Conservation (phyloP, 306 rosid species). For the Vigna unguiculata region DNA sequence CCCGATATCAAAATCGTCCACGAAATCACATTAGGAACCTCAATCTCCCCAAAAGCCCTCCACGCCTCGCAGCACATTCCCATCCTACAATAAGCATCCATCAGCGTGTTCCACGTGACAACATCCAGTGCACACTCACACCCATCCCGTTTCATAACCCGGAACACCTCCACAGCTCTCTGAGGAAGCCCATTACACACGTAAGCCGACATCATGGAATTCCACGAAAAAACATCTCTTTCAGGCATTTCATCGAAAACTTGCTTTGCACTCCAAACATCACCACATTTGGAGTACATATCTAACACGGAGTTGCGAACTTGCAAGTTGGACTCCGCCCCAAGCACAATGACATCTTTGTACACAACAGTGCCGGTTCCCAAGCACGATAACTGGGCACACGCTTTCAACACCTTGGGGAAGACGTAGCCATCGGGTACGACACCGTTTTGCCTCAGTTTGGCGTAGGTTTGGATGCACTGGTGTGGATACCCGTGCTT, state of each 20-base stretch:
- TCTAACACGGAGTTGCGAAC: conserved; percentile 54
- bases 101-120: conserved; percentile 58
- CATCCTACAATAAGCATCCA: conserved; percentile 58
- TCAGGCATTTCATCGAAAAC: conserved; percentile 55
- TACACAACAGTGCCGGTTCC: conserved; percentile 46
- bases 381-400: conserved; percentile 42
- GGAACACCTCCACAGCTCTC: conserved; percentile 46
- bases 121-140: conserved; percentile 48
- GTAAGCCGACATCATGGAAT: conserved; percentile 57
- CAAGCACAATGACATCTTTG: conserved; percentile 43
- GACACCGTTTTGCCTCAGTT: conserved; percentile 41
- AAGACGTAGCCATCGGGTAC: conserved; percentile 54
- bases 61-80: conserved; percentile 46
- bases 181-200: conserved; percentile 48
- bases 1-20: conserved; percentile 62
- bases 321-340: conserved; percentile 33
- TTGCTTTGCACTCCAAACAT: conserved; percentile 34
- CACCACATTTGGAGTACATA: conserved; percentile 56
- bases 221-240: conserved; percentile 56
- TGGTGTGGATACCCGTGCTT: conserved; percentile 38
- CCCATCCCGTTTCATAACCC: conserved; percentile 41
- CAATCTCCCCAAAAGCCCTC: conserved; percentile 46
- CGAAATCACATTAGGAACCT: conserved; percentile 57
- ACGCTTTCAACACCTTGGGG: conserved; percentile 58
- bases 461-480: conserved; percentile 43